Evolutionary conservation across 257 asterid genomes (phyloP), one percentile per base, ranked within the genome.

Genomic region (Solanum rostratum): DNA sequence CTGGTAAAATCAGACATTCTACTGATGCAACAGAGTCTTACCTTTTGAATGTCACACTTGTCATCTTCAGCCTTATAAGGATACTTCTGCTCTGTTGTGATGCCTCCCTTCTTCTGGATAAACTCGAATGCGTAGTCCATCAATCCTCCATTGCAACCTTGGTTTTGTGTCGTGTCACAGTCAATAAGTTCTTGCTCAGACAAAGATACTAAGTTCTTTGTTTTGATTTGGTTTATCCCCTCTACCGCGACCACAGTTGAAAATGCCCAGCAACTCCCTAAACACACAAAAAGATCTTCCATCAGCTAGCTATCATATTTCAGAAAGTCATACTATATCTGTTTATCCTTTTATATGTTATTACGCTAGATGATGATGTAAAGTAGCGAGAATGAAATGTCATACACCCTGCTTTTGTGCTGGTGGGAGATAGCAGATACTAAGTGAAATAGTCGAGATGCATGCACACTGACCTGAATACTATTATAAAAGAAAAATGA

Each of bases 201-300:
- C n/a, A 96, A 80, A 39, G 99, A 86, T 14, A 95, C 92, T 30
- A 96, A 53, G 0, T 91, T 83, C 14, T 91, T 90, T 7, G 98
- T 95, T 84, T 82, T 92, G 59, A 96, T 92, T 20, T 91, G 92
- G 86, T 96, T 93, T 88, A 96, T 93, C 33, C 98, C 99, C 87
- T 96, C 99, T 1, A 96, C 94, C 9, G 94, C 97, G 39, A 88
- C 98, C 29, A 96, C 95, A 0, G 99, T 90, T 7, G 99, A 93
- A 91, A 96, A 95, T 27, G 99, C 98, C 99, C 99, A 95, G 70
- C 99, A 95, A 85, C 99, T 95, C 24, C 98, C 99, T 95, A 87
- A 84, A 55, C 30, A 46, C 53, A 14, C 18, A 45, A 50, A 37
- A 27, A 50, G 27, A 18, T 27, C 11, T 49, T 78, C 46, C 63